A percentile compares a stretch with the other conserved stretches of the same genome.
These are phyloP conservation scores for Tolypocladium ovalisporum DNA, from an alignment of 2,329 filamentous ascomycete species.

Conservation along the genomic window DNA sequence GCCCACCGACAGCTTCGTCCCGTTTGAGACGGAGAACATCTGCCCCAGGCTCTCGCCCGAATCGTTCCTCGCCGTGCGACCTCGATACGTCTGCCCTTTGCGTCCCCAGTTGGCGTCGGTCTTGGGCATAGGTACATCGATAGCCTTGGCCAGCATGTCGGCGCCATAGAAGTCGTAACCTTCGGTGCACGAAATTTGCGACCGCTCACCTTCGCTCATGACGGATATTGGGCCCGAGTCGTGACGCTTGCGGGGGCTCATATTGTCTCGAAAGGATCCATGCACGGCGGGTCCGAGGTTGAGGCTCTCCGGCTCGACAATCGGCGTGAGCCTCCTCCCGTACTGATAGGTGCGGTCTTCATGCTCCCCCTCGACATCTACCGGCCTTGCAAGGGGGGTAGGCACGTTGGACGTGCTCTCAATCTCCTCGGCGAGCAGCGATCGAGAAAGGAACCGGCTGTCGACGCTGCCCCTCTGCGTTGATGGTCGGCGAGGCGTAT, in stretches of 20 bases:
- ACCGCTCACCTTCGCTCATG: slow-evolving; percentile 30
- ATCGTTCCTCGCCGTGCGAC: slow-evolving; percentile 32
- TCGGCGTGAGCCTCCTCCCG: slow-evolving; percentile 32
- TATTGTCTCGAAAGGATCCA: slow-evolving; percentile 15
- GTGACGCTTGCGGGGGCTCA: slow-evolving; percentile 30
- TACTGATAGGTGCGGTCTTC: slow-evolving; percentile 17
- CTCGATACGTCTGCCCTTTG: slow-evolving; percentile 15
- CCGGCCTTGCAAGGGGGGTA: slow-evolving; percentile 46
- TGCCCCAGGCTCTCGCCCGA: slow-evolving; percentile 48
- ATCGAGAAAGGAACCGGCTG: slow-evolving; percentile 24
- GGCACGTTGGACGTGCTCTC: slow-evolving; percentile 53
- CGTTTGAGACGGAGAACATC: slow-evolving; percentile 47
- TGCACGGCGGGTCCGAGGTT: slow-evolving; percentile 37
- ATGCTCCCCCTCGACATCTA: slow-evolving; percentile 21
- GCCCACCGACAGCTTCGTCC: slow-evolving; percentile 18
- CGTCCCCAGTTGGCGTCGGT: slow-evolving; percentile 22
- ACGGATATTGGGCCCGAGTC: slow-evolving; percentile 41
- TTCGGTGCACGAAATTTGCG: slow-evolving; percentile 42
- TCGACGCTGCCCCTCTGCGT: slow-evolving; percentile 16
- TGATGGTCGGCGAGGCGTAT: slow-evolving; percentile 23
- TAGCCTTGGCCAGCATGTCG: slow-evolving; percentile 38
- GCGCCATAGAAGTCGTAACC: slow-evolving; percentile 58
- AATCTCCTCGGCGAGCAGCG: slow-evolving; percentile 42
- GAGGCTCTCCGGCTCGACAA: slow-evolving; percentile 39
- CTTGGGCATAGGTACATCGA: slow-evolving; percentile 38